These are phyloP conservation scores for Bidens hawaiensis DNA, from an alignment of 140 eudicot genomes.

Conservation along the genomic window DNA sequence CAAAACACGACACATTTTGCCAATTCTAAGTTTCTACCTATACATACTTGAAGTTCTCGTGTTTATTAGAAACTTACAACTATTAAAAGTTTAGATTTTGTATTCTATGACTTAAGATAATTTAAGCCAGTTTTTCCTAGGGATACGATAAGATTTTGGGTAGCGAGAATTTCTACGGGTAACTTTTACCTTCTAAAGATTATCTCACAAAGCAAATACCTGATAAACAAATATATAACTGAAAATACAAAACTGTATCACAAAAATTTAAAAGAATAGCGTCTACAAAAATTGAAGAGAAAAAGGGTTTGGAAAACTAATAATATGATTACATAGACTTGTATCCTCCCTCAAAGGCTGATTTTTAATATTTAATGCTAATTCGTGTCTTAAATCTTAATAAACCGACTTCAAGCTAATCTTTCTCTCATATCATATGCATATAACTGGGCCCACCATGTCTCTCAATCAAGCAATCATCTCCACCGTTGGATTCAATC, in stretches of 20 bases:
- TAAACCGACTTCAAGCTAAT: slow-evolving; percentile 11
- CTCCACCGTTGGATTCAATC: slow-evolving; percentile 26
- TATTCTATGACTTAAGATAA: not conserved
- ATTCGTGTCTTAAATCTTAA: not conserved
- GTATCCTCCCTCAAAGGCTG: slow-evolving; percentile 12
- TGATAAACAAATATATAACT: not conserved
- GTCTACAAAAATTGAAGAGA: not conserved
- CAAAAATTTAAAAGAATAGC: not conserved
- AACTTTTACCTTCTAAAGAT: not conserved
- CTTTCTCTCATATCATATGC: too few relatives aligned
- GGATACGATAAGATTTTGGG: not conserved
- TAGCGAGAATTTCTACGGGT: not conserved
- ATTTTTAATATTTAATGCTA: slow-evolving; percentile 13
- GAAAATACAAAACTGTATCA: not conserved
- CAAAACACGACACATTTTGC: too few relatives aligned
- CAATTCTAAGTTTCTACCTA: too few relatives aligned
- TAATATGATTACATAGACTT: slow-evolving; percentile 17
- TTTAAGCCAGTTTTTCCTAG: not conserved
- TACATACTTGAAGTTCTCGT: too few relatives aligned
- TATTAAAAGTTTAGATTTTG: too few relatives aligned
- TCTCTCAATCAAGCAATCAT: slow-evolving; percentile 49
- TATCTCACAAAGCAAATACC: too few relatives aligned
- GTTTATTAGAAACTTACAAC: too few relatives aligned
- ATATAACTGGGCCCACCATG: slow-evolving; percentile 42
- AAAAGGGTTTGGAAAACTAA: not conserved